phyloP scores from a whole-genome alignment of 2,329 filamentous ascomycete genomes.

The Aspergillus terreus region DNA sequence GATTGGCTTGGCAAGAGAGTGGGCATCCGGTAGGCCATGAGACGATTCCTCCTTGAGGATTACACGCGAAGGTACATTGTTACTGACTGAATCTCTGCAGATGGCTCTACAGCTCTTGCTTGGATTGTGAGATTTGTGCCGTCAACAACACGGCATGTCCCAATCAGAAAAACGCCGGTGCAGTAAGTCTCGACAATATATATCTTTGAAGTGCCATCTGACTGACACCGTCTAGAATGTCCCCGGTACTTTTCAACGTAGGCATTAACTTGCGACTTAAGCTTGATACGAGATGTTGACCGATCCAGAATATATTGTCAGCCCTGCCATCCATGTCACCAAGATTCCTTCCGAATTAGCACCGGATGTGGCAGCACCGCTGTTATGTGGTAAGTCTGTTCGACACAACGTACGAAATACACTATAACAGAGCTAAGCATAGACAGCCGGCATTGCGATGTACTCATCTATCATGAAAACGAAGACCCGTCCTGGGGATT shows the following conservation, averaged over 20 bases:
- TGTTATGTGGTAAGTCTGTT: conserved; percentile 32
- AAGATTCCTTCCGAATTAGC: conserved; percentile 30
- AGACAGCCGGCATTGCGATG: conserved; percentile 35
- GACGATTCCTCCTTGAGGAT: not conserved
- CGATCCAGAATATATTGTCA: conserved; percentile 31
- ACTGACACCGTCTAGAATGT: conserved; percentile 26
- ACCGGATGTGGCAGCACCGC: conserved; percentile 32
- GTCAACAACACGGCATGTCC: conserved; percentile 38
- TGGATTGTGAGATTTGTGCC: conserved; percentile 36
- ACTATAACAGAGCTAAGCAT: not conserved
- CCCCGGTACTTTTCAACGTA: conserved; percentile 37
- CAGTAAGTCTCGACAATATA: conserved; percentile 19
- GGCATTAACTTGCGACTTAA: not conserved
- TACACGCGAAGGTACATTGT: not conserved
- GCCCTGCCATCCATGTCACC: conserved; percentile 33
- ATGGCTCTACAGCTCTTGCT: conserved; percentile 38
- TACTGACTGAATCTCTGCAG: conserved; percentile 22
- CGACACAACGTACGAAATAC: not conserved
- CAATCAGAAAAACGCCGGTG: conserved; percentile 36
- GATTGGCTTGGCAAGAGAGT: conserved; percentile 29
- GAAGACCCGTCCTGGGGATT: conserved; percentile 31
- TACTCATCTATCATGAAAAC: conserved; percentile 39
- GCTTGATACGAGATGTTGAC: not conserved
- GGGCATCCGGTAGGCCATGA: conserved; percentile 27
- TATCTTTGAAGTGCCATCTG: not conserved